Evolutionary conservation across 2,329 filamentous ascomycete genomes (phyloP).

Genomic region (Shiraia sp.): DNA sequence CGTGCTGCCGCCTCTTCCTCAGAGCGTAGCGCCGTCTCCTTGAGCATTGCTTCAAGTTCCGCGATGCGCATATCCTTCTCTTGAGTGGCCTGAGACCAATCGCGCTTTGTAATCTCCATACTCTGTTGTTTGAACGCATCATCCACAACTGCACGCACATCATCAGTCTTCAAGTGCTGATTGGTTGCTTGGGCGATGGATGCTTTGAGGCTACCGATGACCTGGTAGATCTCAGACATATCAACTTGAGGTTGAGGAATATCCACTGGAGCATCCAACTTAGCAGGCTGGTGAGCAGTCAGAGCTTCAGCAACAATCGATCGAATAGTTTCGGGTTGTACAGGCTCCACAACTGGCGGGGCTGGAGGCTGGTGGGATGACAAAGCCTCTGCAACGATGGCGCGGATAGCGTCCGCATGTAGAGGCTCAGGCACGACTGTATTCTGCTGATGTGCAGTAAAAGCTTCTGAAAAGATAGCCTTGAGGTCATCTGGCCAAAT

Average conservation of each 20-base stretch:
- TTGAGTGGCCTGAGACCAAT: conserved; percentile 33
- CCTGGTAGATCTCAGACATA: conserved; percentile 51
- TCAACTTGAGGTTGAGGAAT: conserved; percentile 43
- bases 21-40: conserved; percentile 38
- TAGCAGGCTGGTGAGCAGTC: conserved; percentile 33
- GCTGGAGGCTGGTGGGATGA: conserved; percentile 23
- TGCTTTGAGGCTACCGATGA: conserved; percentile 53
- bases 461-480: conserved; percentile 61
- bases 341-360: conserved; percentile 26
- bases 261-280: conserved; percentile 37
- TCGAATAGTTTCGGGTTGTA: conserved; percentile 40
- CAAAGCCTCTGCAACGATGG: conserved; percentile 34
- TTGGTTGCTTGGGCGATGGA: conserved; percentile 52
- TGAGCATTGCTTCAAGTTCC: conserved; percentile 40
- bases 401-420: conserved; percentile 29
- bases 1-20: conserved; percentile 50
- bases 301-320: conserved; percentile 41
- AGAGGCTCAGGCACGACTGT: conserved; percentile 17
- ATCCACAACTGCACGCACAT: conserved; percentile 43
- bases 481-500: conserved; percentile 55
- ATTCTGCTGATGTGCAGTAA: conserved; percentile 50
- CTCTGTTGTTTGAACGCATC: conserved; percentile 43
- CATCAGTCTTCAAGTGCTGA: conserved; percentile 50
- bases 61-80: conserved; percentile 41
- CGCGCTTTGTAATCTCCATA: conserved; percentile 31